Evolutionary conservation across 306 rosid genomes (phyloP), one percentile per base, ranked within the genome.

Genomic region (Cyclanthera cordifolia): DNA sequence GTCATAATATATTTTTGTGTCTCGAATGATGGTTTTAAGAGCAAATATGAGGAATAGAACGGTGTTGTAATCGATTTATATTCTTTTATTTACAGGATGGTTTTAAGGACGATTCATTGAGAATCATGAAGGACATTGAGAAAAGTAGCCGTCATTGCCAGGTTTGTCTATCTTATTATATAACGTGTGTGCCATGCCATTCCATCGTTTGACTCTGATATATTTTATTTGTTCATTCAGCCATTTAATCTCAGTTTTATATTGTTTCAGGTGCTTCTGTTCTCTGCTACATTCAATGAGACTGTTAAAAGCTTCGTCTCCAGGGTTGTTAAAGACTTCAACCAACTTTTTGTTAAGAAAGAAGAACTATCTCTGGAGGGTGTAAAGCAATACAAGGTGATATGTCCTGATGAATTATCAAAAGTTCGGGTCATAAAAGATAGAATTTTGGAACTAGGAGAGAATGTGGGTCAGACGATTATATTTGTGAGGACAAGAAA

Each of bases 241-340:
- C 39, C 15, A 14, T 56, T 27, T 14, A 4, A 24, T 54, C n/a
- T 24, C 13, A 3, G n/a, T 28, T 28, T 28, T 56, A 15, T 56
- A 51, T 43, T 69, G 50, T 76, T 71, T 54, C 90, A 91, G 96
- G 91, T 88, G 75, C 89, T 86, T 72, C 74, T 90, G 76, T 92
- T 89, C 82, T 92, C 98, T 72, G 98, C 96, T 52, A 92, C 98
- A 27, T 92, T 92, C 49, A 89, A 86, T 72, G 95, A 92, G n/a
- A 78, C 20, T 1, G 98, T 92, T 59, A 92, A 79, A 81, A 82
- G 76, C 41, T 92, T 92, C 39, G 85, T 83, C 56, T 74, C 93
- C 19, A 89, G 80, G 73, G 79, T 58, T 4, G 88, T 92, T 46
- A 85, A n/a, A n/a, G n/a, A 80, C n/a, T 80, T 86, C 69, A 92